Base-by-base conservation (phyloP, 2,329 filamentous ascomycete species). In the Pochonia chlamydosporia region DNA sequence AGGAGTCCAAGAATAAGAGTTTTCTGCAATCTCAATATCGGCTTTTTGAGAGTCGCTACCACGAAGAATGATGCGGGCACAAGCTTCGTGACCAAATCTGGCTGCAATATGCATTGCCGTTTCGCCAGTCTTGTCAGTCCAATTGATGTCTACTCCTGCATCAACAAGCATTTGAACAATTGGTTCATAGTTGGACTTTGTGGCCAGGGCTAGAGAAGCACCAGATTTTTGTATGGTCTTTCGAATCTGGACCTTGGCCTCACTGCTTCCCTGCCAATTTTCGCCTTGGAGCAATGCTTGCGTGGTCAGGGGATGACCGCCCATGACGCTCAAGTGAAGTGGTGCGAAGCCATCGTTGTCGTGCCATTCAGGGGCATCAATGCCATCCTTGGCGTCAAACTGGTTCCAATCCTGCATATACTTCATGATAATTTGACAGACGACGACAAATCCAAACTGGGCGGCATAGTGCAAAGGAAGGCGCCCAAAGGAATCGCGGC, bases 1-100 rank as follows among this genome's bases (percentile, higher is more conserved):
- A n/a, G 93, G 89, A 1, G 93, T 96, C 92, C 93, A 99, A 3
- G 85, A 82, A 61, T 95, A 97, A 0, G 86, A 85, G 46, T 85
- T 87, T 61, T 99, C 93, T 0, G 78, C 70, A 30, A 95, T 70
- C 57, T 96, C 86, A 1, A 90, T 71, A 52, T 96, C 71, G 1
- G 84, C 83, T 59, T 84, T 89, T 56, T 93, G 87, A 37, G 79
- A 73, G 5, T 74, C 68, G 1, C 80, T 84, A 3, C 87, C 88
- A 14, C 83, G 74, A 3, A 97, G 65, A 20, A 99, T 72, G 20
- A 89, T 82, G 49, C 76, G 80, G 13, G 88, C 89, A 62, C 91
- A 97, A 51, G 90, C 79, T 14, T 80, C 77, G 60, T 95, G 87
- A 14, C 90, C 90, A 59, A 92, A 93, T 39, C 91, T 84, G 47